Evolutionary conservation across 176 grass and related monocot species (phyloP), one percentile per base, ranked within the genome.

Genomic region (Avena sativa): DNA sequence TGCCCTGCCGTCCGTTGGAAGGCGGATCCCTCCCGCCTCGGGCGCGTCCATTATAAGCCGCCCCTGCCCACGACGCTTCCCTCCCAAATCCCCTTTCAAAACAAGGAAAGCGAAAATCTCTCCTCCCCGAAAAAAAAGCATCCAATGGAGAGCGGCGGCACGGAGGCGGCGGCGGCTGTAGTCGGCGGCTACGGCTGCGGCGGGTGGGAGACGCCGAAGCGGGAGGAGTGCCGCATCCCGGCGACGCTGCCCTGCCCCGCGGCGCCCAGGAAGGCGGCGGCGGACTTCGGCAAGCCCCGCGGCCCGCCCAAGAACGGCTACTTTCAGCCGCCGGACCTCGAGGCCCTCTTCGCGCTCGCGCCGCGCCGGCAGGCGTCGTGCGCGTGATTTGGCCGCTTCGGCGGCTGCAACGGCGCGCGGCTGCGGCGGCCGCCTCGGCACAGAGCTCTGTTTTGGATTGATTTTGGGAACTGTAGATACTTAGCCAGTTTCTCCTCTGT

Each of bases 181-280:
- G 28, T 12, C 6, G 16, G 60, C 28, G 63, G 26, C 0, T 79
- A 44, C 57, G 28, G 79, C 16, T 63, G 40, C 49, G 81, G 89
- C 38, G 96, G 93, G 16, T 98, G 93, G 83, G 93, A 94, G 90
- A 98, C 89, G 79, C 92, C 92, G 71, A 94, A 95, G 93, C 87
- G 93, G 87, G 83, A 90, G 88, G 90, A 88, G 63, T 94, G 84
- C 84, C 90, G 90, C 76, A 94, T 94, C 81, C 88, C 88, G 17
- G 72, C 88, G 23, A 90, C 86, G 78, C 84, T 88, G 49, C 88
- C 80, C 55, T 98, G 90, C 88, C 93, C 96, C 2, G 81, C 96
- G 25, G 86, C 96, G 43, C 90, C 93, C 40, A 89, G 81, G 88
- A 98, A 96, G 85, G 88, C 85, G 58, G 58, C 88, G 23, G 58